phyloP scores from a whole-genome alignment of 306 rosid genomes.

The Hippophae tibetana region DNA sequence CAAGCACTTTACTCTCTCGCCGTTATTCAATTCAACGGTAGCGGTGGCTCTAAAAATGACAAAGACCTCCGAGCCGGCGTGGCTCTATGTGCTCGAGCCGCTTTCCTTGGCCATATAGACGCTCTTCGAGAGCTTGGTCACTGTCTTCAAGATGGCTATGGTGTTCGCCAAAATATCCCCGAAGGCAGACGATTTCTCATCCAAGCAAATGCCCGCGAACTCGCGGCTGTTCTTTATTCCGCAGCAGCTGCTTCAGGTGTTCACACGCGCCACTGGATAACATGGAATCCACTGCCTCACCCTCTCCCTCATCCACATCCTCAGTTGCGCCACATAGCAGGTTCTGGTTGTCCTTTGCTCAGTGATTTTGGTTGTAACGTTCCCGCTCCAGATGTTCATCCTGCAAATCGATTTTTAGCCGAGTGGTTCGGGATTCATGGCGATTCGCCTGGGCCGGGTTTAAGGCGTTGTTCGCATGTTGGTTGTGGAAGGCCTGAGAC shows the following conservation, averaged over 20 bases:
- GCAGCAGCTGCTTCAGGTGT: constrained; percentile 5
- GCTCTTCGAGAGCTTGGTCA: constrained; percentile 86
- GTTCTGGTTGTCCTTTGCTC: constrained; percentile 55
- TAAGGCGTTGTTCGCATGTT: constrained; percentile 65
- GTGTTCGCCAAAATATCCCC: constrained; percentile 63
- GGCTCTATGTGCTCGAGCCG: constrained; percentile 84
- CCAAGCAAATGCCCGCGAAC: constrained; percentile 88
- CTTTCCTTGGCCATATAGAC: constrained; percentile 82
- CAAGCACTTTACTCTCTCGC: constrained; percentile 76
- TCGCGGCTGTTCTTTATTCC: constrained; percentile 54
- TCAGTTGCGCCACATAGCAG: constrained; percentile 21
- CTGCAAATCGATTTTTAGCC: constrained; percentile 51
- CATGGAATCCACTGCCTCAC: constrained; percentile 35
- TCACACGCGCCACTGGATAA: constrained; percentile 26
- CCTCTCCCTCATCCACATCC: constrained; percentile 23
- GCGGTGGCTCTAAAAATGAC: constrained; percentile 80
- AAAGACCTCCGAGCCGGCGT: constrained; percentile 85
- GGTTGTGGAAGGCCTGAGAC: constrained; percentile 94
- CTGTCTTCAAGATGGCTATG: constrained; percentile 95
- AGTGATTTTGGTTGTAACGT: constrained; percentile 91
- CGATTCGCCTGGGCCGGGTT: constrained; percentile 32
- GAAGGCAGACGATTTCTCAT: constrained; percentile 79
- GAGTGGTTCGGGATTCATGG: constrained; percentile 59
- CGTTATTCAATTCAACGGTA: constrained; percentile 91
- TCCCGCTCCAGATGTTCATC: constrained; percentile 70